Conservation (phyloP, 176 grass and related monocot species). For the Eleusine indica region DNA sequence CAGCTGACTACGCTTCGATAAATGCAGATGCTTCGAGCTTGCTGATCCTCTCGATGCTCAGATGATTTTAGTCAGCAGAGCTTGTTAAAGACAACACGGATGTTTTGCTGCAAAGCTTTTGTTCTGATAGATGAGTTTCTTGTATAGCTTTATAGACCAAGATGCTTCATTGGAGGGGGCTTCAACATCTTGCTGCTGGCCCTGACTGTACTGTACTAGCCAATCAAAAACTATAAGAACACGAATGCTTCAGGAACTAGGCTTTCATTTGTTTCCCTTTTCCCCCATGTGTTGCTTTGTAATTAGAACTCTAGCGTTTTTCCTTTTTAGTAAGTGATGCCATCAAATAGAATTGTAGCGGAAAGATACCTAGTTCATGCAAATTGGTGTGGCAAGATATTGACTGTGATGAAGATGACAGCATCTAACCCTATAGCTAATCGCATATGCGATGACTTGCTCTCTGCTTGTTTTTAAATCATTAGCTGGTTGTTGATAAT, state of each 20-base stretch:
- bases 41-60: slow-evolving; percentile 41
- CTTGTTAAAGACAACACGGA: slow-evolving; percentile 17
- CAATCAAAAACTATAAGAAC: slow-evolving; percentile 39
- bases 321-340: slow-evolving; percentile 22
- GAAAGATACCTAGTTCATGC: slow-evolving; percentile 39
- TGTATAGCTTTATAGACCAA: slow-evolving; percentile 56
- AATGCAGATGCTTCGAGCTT: slow-evolving; percentile 65
- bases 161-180: slow-evolving; percentile 38
- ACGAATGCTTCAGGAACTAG: slow-evolving; percentile 36
- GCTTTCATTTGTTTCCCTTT: background rate
- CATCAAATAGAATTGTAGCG: slow-evolving; percentile 44
- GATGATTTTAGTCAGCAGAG: slow-evolving; percentile 36
- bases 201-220: slow-evolving; percentile 41
- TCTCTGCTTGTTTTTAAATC: background rate
- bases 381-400: slow-evolving; percentile 37
- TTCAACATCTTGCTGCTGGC: slow-evolving; percentile 49
- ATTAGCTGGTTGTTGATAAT: background rate
- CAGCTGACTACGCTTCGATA: slow-evolving; percentile 19
- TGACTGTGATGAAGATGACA: slow-evolving; percentile 26
- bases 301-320: slow-evolving; percentile 48
- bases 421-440: slow-evolving; percentile 5
- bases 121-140: slow-evolving; percentile 50
- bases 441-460: slow-evolving; percentile 1
- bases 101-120: slow-evolving; percentile 51
- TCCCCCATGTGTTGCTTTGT: slow-evolving; percentile 43